Evolutionary conservation across 202 grass and related monocot species (phyloP), one percentile per base, ranked within the genome.

Genomic region (Brachypodium distachyon): DNA sequence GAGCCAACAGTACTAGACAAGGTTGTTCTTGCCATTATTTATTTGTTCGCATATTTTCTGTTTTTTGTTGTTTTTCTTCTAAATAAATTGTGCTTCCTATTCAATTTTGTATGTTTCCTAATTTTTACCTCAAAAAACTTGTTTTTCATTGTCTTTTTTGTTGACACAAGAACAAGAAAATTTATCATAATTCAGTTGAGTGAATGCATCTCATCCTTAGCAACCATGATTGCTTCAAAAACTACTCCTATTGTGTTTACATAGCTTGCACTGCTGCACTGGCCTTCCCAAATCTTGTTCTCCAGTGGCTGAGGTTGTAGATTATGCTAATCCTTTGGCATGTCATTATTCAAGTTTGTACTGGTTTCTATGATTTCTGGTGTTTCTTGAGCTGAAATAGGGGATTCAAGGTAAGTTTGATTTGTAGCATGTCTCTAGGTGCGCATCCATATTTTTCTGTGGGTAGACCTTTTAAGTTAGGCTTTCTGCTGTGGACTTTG

Each of bases 1-100:
- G 96, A 99, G 64, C 96, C 96, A 72, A 90, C 87, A 63, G 46
- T 99, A 63, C 77, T 99, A 58, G 92, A 99, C 53, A 99, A 92
- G 92, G 92, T 99, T 88, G n/a, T 61, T 55, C 43, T 82, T 72
- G 51, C 54, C 63, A 63, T 49, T 66, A 79, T 73, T 79, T 53
- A 44, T 47, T 47, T 61, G n/a, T 28, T 65, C 61, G 5, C 32
- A 4, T 50, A 74, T 81, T 42, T 81, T 16, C 11, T 84, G 50
- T 55, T 50, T 34, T 9, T 70, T 54, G 6, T 16, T 73, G 22
- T 25, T 22, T 43, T 19, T 44, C 5, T 48, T 80, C 28, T 28
- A 40, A 67, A 38, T 28, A 40, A 67, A 38, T 54, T 50, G 36
- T 41, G 32, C 18, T 52, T 84, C 4, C 12, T 74, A 43, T 69